These are phyloP conservation scores for Rosa hybrid DNA, from an alignment of 331 rosid species.

Conservation along the genomic window DNA sequence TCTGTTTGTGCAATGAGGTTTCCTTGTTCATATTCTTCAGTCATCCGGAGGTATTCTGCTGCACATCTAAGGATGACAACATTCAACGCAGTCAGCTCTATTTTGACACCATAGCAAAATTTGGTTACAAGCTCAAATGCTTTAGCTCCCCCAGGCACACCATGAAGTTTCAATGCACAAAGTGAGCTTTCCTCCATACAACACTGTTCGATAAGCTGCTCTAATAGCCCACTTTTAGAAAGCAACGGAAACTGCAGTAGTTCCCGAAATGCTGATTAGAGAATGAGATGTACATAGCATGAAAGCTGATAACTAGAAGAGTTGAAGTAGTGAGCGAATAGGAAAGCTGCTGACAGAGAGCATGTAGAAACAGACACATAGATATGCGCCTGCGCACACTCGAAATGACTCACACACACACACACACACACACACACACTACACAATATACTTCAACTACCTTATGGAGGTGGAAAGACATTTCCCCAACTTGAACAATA, in stretches of 20 bases:
- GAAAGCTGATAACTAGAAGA: not conserved
- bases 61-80: slow-evolving; percentile 46
- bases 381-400: not conserved
- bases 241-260: slow-evolving; percentile 48
- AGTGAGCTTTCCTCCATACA: slow-evolving; percentile 29
- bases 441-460: not conserved
- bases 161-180: slow-evolving; percentile 36
- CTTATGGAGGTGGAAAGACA: slow-evolving; percentile 55
- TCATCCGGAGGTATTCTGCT: slow-evolving; percentile 44
- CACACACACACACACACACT: not conserved
- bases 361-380: not conserved
- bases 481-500: slow-evolving; percentile 37
- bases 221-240: slow-evolving; percentile 43
- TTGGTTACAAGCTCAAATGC: slow-evolving; percentile 46
- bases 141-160: slow-evolving; percentile 47
- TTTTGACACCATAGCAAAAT: slow-evolving; percentile 42
- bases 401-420: not conserved
- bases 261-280: not conserved
- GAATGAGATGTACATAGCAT: not conserved
- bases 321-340: not conserved
- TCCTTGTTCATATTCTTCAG: slow-evolving; percentile 42
- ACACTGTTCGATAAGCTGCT: slow-evolving; percentile 39
- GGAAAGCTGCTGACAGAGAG: not conserved
- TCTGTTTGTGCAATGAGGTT: slow-evolving; percentile 43
- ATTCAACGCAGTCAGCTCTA: slow-evolving; percentile 40